Base-by-base conservation (phyloP, 228 moss, liverwort and hornwort species). In the Sphagnum magellanicum region DNA sequence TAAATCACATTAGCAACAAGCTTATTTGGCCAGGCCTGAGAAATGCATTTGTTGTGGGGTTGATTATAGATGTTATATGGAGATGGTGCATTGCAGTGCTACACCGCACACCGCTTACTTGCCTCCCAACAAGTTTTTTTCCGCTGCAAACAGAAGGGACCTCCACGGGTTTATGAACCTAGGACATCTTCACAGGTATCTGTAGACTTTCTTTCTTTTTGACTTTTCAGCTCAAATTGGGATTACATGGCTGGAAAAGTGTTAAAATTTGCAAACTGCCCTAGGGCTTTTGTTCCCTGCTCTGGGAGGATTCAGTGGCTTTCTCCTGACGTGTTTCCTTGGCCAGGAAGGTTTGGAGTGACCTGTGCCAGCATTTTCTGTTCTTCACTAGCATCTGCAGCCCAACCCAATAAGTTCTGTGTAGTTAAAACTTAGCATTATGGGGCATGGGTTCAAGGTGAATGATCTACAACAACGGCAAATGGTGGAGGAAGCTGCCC, bases 71-170 rank as follows among this genome's bases (percentile, higher is more conserved):
- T 97, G n/a, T 81, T 93, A 16, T 98, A 85, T 76, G 90, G 91
- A 55, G 79, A 78, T 63, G 79, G 84, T 51, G 88, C 97, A 46
- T 75, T 87, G 70, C 91, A 91, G 74, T 93, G 88, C 71, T 98
- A 98, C 70, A 74, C 89, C 69, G 97, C 90, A 60, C 93, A 98
- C 83, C 88, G 97, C 61, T 85, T 93, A 84, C 77, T 98, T 61
- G 79, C 74, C 13, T 83, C 86, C 60, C 76, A 79, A 69, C 91
- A 98, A 79, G 68, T 93, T 47, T 98, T 83, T 59, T 98, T 98
- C 74, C 86, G 91, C 65, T 90, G 93, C 84, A 98, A 93, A 78
- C 90, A 87, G 72, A 85, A 90, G 74, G 97, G 97, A 60, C 74
- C 75, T 51, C 80, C 73, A 72, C 79, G 91, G 68, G 75, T 81